phyloP scores from a whole-genome alignment of 2,329 filamentous ascomycete genomes.

The Epichloe baconii region DNA sequence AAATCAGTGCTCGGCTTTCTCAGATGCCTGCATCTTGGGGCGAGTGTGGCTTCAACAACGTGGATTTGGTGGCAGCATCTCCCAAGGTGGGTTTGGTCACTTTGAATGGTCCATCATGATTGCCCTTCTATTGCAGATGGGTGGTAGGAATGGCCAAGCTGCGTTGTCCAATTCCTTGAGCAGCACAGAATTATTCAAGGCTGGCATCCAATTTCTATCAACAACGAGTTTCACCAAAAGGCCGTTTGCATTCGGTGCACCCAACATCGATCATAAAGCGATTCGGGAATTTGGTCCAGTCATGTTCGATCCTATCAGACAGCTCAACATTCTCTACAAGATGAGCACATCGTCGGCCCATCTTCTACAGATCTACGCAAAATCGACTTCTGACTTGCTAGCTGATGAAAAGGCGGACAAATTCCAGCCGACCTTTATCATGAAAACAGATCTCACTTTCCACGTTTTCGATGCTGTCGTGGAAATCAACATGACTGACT shows the following conservation, averaged over 20 bases:
- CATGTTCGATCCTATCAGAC: conserved; percentile 62
- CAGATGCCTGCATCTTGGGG: conserved; percentile 75
- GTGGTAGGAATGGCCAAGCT: conserved; percentile 56
- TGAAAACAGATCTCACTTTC: conserved; percentile 38
- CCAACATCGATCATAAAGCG: conserved; percentile 18
- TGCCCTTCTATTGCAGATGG: conserved; percentile 68
- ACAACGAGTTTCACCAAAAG: conserved; percentile 58
- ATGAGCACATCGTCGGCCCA: conserved; percentile 78
- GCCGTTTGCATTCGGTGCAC: conserved; percentile 39
- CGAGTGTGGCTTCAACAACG: conserved; percentile 82
- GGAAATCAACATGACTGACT: conserved; percentile 20
- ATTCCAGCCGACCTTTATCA: conserved; percentile 76
- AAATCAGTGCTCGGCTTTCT: conserved; percentile 58
- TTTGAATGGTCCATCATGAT: conserved; percentile 83
- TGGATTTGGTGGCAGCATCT: conserved; percentile 58
- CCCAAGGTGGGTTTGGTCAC: conserved; percentile 74
- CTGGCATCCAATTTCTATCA: conserved; percentile 74
- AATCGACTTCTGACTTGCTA: conserved; percentile 59
- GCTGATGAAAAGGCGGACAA: conserved; percentile 63
- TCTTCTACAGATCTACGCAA: conserved; percentile 61
- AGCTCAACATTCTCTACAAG: conserved; percentile 77
- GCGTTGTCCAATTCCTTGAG: conserved; percentile 70
- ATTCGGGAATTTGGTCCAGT: conserved; percentile 44
- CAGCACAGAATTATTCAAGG: conserved; percentile 90
- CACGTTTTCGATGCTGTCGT: conserved; percentile 41